Evolutionary conservation across 2,329 filamentous ascomycete species (phyloP), one percentile per base, ranked within the genome.

Genomic region (Pseudovirgaria hyperparasitica): DNA sequence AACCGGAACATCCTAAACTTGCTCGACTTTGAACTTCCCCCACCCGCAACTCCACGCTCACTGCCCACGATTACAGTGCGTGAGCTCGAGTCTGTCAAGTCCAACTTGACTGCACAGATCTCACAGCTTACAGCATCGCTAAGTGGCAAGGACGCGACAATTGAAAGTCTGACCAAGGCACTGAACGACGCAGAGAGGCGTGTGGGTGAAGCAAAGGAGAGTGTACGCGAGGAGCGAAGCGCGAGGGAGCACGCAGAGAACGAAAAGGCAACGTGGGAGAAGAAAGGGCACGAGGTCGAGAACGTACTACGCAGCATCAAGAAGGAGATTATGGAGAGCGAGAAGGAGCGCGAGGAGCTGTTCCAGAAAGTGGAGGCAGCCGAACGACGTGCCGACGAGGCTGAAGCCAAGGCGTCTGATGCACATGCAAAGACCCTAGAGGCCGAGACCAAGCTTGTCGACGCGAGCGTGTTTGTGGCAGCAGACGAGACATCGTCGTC

Each of bases 21-120:
- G 22, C 70, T 92, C 24, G 84, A 92, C 54, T 90, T 92, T 48
- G 90, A 96, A 43, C 79, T 96, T 7, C 85, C 86, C n/a, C 84
- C 87, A 1, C 75, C 85, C 40, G 85, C 87, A 2, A 96, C 90
- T 1, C 90, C 90, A 9, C 76, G 87, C 35, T 93, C 84, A 29
- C 71, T 96, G 19, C 90, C 90, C 1, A 82, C 78, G 6, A 79
- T 96, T 40, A 93, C 86, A 2, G 82, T 90, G 2, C 75, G 90
- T 18, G 90, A 98, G 57, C 65, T 96, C 3, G 90, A 98, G 50
- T 82, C 80, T 9, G 65, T 96, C 33, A 96, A 96, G 52, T 94
- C 86, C 0, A 71, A 70, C 14, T 92, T 92, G 43, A 67, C 92
- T 27, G 92, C 86, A 0, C 82, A 96, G 49, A 92, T 98, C 33